phyloP scores from a whole-genome alignment of 2,329 filamentous ascomycete genomes.

The Clarireedia homoeocarpa region DNA sequence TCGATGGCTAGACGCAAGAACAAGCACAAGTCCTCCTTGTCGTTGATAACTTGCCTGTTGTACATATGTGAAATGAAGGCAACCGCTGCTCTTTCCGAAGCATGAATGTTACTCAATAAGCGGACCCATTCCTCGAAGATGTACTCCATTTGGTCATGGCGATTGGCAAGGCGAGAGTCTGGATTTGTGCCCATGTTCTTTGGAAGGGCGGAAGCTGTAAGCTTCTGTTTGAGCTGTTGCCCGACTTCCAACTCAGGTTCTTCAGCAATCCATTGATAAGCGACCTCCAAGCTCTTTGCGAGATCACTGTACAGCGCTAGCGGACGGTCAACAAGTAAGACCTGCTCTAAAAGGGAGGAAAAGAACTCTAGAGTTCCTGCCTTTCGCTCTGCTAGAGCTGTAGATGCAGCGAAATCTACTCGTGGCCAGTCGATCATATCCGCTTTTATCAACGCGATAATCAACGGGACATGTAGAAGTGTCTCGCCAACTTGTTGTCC shows the following conservation, averaged over 20 bases:
- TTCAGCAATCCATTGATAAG: constrained; percentile 73
- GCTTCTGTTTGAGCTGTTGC: constrained; percentile 61
- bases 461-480: constrained; percentile 50
- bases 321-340: constrained; percentile 70
- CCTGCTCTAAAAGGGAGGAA: constrained; percentile 68
- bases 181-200: constrained; percentile 46
- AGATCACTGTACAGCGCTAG: constrained; percentile 80
- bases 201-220: constrained; percentile 46
- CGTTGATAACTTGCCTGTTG: constrained; percentile 61
- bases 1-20: constrained; percentile 82
- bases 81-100: constrained; percentile 61
- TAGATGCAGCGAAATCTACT: constrained; percentile 65
- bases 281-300: constrained; percentile 69
- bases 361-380: constrained; percentile 70
- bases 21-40: constrained; percentile 65
- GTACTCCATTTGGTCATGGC: constrained; percentile 83
- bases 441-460: constrained; percentile 49
- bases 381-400: constrained; percentile 63
- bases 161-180: constrained; percentile 49
- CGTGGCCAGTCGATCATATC: constrained; percentile 55
- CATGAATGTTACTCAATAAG: constrained; percentile 68
- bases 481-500: constrained; percentile 47
- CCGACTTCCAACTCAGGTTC: constrained; percentile 59
- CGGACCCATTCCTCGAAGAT: constrained; percentile 94
- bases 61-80: constrained; percentile 84